Percentiles rank a stretch among this genome's conserved stretches.
These are phyloP conservation scores for Plectranthus barbatus DNA, from an alignment of 257 asterid species.

Conservation along the genomic window DNA sequence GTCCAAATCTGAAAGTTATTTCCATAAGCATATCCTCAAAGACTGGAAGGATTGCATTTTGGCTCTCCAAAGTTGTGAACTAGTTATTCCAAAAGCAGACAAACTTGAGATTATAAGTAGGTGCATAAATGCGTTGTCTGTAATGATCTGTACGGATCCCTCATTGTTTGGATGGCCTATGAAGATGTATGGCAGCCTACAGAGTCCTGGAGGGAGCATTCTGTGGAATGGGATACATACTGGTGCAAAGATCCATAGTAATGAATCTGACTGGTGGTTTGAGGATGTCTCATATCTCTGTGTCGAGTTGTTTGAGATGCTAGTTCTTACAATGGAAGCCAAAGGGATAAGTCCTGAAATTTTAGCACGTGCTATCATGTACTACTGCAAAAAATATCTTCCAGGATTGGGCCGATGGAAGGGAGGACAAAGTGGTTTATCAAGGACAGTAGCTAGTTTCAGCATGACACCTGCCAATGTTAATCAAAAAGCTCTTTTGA, in stretches of 20 bases:
- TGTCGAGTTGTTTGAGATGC: constrained; percentile 64
- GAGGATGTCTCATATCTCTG: constrained; percentile 77
- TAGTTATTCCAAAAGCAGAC: constrained; percentile 58
- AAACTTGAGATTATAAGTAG: constrained; percentile 59
- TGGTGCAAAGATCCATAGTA: constrained; percentile 74
- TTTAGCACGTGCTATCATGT: constrained; percentile 65
- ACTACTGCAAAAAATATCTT: constrained; percentile 73
- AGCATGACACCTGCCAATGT: constrained; percentile 79
- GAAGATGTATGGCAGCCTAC: constrained; percentile 91
- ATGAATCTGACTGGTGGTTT: constrained; percentile 93
- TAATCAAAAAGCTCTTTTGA: constrained; percentile 66
- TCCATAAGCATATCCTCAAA: constrained; percentile 52
- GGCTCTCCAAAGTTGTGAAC: constrained; percentile 82
- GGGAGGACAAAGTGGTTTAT: constrained; percentile 46
- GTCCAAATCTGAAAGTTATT: constrained; percentile 56
- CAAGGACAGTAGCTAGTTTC: constrained; percentile 67
- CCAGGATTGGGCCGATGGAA: constrained; percentile 95
- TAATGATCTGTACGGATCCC: constrained; percentile 89
- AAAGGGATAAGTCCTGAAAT: constrained; percentile 70
- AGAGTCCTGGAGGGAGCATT: constrained; percentile 97
- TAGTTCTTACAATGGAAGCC: constrained; percentile 53
- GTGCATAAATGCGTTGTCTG: constrained; percentile 63
- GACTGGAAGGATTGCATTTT: constrained; percentile 86
- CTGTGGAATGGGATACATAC: constrained; percentile 95
- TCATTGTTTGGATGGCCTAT: constrained; percentile 96